These are phyloP conservation scores for Suillus discolor DNA, from an alignment of 768 basidiomycete species.

Conservation along the genomic window DNA sequence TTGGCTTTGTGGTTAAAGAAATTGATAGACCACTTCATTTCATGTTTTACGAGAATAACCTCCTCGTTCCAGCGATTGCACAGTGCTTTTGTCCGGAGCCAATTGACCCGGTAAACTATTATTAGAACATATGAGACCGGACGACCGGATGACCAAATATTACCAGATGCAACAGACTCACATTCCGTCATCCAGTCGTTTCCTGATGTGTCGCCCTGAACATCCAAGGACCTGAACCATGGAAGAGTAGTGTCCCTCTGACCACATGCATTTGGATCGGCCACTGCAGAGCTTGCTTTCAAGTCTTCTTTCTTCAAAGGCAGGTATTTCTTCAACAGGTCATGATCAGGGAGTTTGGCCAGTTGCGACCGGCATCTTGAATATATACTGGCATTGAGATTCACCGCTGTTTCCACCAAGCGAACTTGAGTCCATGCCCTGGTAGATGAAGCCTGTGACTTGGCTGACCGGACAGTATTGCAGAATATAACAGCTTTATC, in stretches of 20 bases:
- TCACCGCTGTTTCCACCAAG: background rate
- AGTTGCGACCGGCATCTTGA: background rate
- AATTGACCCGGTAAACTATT: conserved; percentile 9
- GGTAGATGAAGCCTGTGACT: background rate
- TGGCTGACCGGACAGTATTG: conserved; percentile 2
- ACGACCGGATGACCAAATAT: background rate
- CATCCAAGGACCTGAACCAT: conserved; percentile 16
- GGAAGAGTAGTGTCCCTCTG: conserved; percentile 4
- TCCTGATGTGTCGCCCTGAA: background rate
- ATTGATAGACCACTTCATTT: background rate
- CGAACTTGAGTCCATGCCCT: conserved; percentile 4
- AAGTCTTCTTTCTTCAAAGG: conserved; percentile 5
- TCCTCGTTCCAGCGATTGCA: conserved; percentile 3
- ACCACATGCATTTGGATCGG: conserved; percentile 7
- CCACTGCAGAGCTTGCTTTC: conserved; percentile 6
- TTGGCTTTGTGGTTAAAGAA: background rate
- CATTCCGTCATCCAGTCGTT: conserved; percentile 16
- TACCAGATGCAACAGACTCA: background rate
- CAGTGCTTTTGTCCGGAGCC: conserved; percentile 11
- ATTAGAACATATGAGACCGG: background rate
- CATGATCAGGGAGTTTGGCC: background rate
- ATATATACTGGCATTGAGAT: conserved; percentile 11
- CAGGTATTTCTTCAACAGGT: conserved; percentile 1
- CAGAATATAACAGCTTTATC: conserved; percentile 15
- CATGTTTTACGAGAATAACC: background rate